These are phyloP conservation scores for Salix purpurea DNA, from an alignment of 345 rosid genomes.

Conservation along the genomic window DNA sequence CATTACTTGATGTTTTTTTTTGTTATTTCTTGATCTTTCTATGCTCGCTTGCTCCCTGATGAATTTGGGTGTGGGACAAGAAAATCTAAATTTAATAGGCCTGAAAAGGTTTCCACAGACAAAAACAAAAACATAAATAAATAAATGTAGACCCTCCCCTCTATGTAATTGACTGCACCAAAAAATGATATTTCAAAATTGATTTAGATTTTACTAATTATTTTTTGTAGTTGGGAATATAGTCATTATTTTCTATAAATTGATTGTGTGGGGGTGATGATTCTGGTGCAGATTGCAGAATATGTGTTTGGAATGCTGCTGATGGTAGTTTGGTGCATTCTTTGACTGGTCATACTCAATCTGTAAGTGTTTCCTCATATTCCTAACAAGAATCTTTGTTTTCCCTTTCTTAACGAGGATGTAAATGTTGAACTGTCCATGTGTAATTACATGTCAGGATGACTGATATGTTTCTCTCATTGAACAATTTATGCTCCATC, in stretches of 20 bases:
- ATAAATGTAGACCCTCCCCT: not conserved
- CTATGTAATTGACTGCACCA: not conserved
- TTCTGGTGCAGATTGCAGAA: conserved; percentile 83
- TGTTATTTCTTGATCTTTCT: not conserved
- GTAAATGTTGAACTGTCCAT: not conserved
- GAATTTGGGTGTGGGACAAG: not conserved
- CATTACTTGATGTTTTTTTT: not conserved
- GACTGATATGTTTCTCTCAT: not conserved
- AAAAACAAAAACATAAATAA: not conserved
- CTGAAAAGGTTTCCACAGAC: not conserved
- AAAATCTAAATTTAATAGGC: not conserved
- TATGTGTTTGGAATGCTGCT: conserved; percentile 99
- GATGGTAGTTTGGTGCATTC: conserved; percentile 96
- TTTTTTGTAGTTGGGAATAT: not conserved
- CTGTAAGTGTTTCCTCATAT: conserved; percentile 53
- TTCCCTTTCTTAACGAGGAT: not conserved
- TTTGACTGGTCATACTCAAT: conserved; percentile 90
- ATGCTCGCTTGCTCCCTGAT: not conserved
- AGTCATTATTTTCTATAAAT: not conserved
- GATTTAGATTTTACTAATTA: not conserved
- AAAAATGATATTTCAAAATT: not conserved
- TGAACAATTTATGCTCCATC: not conserved
- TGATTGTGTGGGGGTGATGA: not conserved
- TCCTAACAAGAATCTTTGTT: not conserved
- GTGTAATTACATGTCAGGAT: not conserved